A percentile compares a stretch with the other conserved stretches of the same genome.
Evolutionary conservation across 805 yeast genomes (phyloP).

Genomic region (Metschnikowia vanudenii): DNA sequence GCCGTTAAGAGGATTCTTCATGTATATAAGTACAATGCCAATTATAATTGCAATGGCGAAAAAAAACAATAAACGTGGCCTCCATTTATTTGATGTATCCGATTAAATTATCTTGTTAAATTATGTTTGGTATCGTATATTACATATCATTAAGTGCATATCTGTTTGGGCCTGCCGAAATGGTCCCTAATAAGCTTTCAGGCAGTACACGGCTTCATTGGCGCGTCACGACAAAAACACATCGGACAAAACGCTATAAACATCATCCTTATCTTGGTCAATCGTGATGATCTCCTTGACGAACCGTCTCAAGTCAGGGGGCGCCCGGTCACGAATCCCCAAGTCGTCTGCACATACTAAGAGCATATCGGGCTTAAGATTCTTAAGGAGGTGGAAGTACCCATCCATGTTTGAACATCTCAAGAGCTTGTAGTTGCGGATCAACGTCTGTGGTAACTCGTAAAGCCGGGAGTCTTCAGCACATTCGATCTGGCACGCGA

Average conservation of each 20-base stretch:
- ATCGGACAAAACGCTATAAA: slow-evolving; percentile 22
- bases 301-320: slow-evolving; percentile 38
- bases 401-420: slow-evolving; percentile 42
- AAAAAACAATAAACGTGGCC: no score
- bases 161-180: neutral
- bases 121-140: no score
- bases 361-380: slow-evolving; percentile 40
- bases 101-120: no score
- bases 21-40: no score
- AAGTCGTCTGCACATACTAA: slow-evolving; percentile 43
- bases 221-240: slow-evolving; percentile 17
- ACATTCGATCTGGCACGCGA: slow-evolving; percentile 23
- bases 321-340: slow-evolving; percentile 31
- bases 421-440: slow-evolving; percentile 38
- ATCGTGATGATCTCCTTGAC: slow-evolving; percentile 35
- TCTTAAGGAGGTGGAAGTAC: slow-evolving; percentile 38
- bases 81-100: no score
- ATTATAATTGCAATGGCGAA: no score
- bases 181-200: neutral
- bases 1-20: slow-evolving; percentile 11
- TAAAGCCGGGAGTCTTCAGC: slow-evolving; percentile 4
- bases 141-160: neutral
- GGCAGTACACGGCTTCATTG: neutral
- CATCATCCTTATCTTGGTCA: slow-evolving; percentile 26
- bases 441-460: slow-evolving; percentile 25